phyloP scores from a whole-genome alignment of 2,329 filamentous ascomycete species.

The Talaromyces sp. region DNA sequence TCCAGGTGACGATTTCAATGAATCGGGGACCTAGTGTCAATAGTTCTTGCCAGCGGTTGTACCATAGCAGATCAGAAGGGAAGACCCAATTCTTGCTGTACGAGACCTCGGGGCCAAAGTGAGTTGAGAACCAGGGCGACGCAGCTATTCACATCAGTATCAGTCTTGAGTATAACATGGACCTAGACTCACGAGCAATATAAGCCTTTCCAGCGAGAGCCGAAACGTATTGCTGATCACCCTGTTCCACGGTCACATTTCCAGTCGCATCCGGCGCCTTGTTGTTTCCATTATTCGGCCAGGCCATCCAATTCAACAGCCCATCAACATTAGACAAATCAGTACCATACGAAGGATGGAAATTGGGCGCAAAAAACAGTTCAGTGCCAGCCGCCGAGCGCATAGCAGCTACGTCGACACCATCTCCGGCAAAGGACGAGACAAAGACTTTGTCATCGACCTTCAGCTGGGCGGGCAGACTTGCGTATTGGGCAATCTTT shows the following conservation, averaged over 20 bases:
- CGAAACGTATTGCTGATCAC: constrained; percentile 37
- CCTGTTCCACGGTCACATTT: constrained; percentile 43
- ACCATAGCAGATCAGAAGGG: constrained; percentile 47
- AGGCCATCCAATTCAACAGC: constrained; percentile 47
- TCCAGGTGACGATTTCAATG: constrained; percentile 51
- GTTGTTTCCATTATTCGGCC: constrained; percentile 47
- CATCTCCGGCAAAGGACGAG: constrained; percentile 55
- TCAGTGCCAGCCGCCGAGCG: constrained; percentile 41
- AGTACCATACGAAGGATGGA: constrained; percentile 42
- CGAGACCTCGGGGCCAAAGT: constrained; percentile 47
- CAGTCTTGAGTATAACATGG: neutral
- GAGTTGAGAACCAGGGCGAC: constrained; percentile 54
- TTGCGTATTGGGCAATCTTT: constrained; percentile 50
- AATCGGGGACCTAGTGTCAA: constrained; percentile 49
- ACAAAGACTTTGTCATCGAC: constrained; percentile 54
- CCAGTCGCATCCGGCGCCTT: constrained; percentile 48
- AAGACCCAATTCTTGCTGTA: constrained; percentile 56
- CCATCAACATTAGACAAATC: constrained; percentile 43
- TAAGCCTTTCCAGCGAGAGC: constrained; percentile 46
- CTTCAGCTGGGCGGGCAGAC: constrained; percentile 48
- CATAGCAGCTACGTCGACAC: constrained; percentile 46
- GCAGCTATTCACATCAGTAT: constrained; percentile 34
- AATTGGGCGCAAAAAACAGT: constrained; percentile 54
- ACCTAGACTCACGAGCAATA: constrained; percentile 45
- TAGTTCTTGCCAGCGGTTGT: constrained; percentile 45